A percentile compares a stretch with the other conserved stretches of the same genome.
Conservation (phyloP, 2,329 filamentous ascomycete species). For the Aaosphaeria arxii region DNA sequence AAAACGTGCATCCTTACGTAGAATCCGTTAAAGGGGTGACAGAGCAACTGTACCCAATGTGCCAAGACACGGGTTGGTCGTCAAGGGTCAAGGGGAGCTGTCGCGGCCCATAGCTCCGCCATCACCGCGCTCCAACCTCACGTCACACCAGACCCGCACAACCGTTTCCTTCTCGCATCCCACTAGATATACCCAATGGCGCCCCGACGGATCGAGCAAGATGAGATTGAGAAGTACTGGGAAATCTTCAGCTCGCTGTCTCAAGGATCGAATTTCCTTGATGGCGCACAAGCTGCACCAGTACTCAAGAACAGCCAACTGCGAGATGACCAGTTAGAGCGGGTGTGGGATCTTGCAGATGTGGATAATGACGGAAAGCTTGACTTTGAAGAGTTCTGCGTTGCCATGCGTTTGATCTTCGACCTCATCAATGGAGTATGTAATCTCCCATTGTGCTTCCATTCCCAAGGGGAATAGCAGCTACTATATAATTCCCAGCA, state of each 20-base stretch:
- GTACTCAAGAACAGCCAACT: constrained; percentile 72
- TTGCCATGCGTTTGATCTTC: constrained; percentile 97
- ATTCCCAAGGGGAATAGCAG: not conserved
- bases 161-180: not conserved
- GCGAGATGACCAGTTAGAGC: constrained; percentile 82
- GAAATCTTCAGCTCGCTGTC: constrained; percentile 72
- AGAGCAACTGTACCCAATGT: too few species aligned
- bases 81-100: too few species aligned
- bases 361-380: constrained; percentile 96
- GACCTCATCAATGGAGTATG: constrained; percentile 89
- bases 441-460: not conserved
- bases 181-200: constrained; percentile 22
- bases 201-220: constrained; percentile 63
- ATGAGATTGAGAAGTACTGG: constrained; percentile 76
- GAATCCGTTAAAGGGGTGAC: too few species aligned
- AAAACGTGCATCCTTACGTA: too few species aligned
- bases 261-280: constrained; percentile 62
- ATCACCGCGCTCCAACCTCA: not conserved
- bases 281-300: constrained; percentile 66
- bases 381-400: constrained; percentile 99
- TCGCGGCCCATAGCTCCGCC: not conserved
- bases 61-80: too few species aligned
- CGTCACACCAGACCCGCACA: not conserved
- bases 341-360: constrained; percentile 95
- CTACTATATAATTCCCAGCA: not conserved